phyloP scores from a whole-genome alignment of 352 stramenopile genomes.

The Pythium rhizo-oryzae region DNA sequence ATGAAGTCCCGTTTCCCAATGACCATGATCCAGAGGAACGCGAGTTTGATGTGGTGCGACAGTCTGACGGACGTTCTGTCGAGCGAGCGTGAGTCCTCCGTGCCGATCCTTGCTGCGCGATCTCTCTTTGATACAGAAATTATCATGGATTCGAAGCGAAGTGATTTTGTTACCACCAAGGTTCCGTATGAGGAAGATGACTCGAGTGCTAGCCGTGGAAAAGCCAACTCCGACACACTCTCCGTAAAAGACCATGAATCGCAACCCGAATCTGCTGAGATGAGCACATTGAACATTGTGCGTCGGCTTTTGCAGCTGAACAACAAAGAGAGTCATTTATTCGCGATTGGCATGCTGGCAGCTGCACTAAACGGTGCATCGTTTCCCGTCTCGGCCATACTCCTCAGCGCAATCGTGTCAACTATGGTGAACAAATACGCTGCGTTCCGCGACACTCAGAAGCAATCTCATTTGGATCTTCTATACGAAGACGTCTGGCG shows the following conservation, averaged over 20 bases:
- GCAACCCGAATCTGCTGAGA: not conserved
- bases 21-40: conserved; percentile 17
- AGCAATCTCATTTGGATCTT: conserved; percentile 30
- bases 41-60: conserved; percentile 30
- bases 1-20: conserved; percentile 10
- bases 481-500: conserved; percentile 44
- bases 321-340: conserved; percentile 8
- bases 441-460: conserved; percentile 30
- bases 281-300: not conserved
- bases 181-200: not conserved
- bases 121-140: not conserved
- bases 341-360: conserved; percentile 16
- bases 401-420: conserved; percentile 48
- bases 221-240: not conserved
- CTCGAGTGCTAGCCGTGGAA: not conserved
- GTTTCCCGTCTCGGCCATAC: conserved; percentile 39
- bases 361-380: conserved; percentile 33
- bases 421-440: conserved; percentile 53
- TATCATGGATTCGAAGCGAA: conserved; percentile 20
- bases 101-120: conserved; percentile 19
- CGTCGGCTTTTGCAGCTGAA: conserved; percentile 16
- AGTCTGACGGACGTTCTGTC: conserved; percentile 20
- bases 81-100: conserved; percentile 17
- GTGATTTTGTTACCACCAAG: conserved; percentile 1
- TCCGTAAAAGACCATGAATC: not conserved